A percentile compares a stretch with the other conserved stretches of the same genome.
Evolutionary conservation across 139 green algal genomes (phyloP).

Genomic region (Haematococcus lacustris): DNA sequence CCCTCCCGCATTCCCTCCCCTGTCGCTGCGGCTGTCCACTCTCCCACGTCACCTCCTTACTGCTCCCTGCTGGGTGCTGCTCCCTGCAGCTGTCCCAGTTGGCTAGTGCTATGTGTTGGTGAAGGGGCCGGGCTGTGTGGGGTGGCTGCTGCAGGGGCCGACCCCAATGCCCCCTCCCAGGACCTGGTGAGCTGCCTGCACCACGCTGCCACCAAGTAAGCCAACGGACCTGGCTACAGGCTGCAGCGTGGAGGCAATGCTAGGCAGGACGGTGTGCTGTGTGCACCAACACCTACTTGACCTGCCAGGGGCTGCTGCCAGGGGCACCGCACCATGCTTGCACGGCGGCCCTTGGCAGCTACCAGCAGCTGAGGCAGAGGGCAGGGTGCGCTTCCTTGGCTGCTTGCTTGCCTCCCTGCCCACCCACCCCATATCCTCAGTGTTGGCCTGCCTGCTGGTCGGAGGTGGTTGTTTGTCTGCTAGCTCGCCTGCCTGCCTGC

Average conservation of each 20-base stretch:
- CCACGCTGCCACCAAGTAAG: neutral
- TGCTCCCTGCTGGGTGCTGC: neutral
- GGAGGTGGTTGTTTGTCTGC: too few relatives aligned
- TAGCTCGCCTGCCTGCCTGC: too few relatives aligned
- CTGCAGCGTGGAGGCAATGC: too few relatives aligned
- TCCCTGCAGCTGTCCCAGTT: slow-evolving; percentile 23
- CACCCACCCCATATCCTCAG: too few relatives aligned
- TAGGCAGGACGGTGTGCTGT: neutral
- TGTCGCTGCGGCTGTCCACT: neutral
- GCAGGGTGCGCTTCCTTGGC: too few relatives aligned
- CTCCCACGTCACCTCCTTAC: neutral
- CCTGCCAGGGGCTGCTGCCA: neutral
- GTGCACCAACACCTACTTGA: neutral
- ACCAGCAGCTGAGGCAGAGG: too few relatives aligned
- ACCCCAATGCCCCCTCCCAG: slow-evolving; percentile 37
- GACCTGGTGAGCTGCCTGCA: slow-evolving; percentile 37
- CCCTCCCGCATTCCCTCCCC: neutral
- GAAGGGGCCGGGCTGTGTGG: slow-evolving; percentile 11
- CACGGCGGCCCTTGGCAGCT: too few relatives aligned
- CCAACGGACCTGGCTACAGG: neutral
- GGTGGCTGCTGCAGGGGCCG: slow-evolving; percentile 35
- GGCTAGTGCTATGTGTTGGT: slow-evolving; percentile 44
- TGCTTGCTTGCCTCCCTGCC: too few relatives aligned
- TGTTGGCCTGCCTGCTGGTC: too few relatives aligned
- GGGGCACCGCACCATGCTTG: too few relatives aligned